A percentile compares a stretch with the other conserved stretches of the same genome.
phyloP scores from a whole-genome alignment of 1,139 yeast species.

The Debaryomyces singareniensis region DNA sequence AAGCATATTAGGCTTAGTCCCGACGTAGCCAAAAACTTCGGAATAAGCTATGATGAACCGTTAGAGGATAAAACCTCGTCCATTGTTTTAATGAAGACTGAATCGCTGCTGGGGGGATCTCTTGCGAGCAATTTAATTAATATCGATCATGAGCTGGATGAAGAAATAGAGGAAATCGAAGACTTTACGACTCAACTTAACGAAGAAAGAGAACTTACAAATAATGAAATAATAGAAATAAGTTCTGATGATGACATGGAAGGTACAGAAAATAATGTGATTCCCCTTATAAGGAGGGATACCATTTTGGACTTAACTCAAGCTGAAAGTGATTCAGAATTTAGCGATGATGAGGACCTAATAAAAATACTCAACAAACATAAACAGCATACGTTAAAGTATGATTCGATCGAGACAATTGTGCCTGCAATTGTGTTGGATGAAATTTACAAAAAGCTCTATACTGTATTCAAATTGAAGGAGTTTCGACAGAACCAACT shows the following conservation, averaged over 20 bases:
- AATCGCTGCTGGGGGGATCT: slow-evolving; percentile 2
- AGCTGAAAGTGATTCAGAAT: slow-evolving; percentile 21
- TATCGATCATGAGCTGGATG: slow-evolving; percentile 13
- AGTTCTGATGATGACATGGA: slow-evolving; percentile 27
- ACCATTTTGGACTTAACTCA: background rate
- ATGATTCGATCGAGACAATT: slow-evolving; percentile 1
- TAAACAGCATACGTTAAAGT: slow-evolving; percentile 8
- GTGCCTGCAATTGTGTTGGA: slow-evolving; percentile 26
- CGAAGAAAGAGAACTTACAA: slow-evolving; percentile 34
- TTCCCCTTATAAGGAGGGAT: background rate
- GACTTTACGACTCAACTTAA: slow-evolving; percentile 36
- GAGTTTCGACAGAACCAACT: slow-evolving; percentile 79
- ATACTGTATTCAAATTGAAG: slow-evolving; percentile 53
- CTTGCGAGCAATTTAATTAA: slow-evolving; percentile 7
- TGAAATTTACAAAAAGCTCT: slow-evolving; percentile 58
- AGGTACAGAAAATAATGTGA: background rate
- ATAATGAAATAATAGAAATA: slow-evolving; percentile 23
- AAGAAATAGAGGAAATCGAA: slow-evolving; percentile 21
- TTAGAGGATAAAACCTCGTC: background rate
- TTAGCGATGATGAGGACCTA: slow-evolving; percentile 32
- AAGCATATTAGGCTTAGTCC: slow-evolving; percentile 23
- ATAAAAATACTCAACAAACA: slow-evolving; percentile 15
- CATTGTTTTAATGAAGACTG: slow-evolving; percentile 4
- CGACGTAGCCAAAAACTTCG: slow-evolving; percentile 24
- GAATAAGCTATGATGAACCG: slow-evolving; percentile 15